These are phyloP conservation scores for Aspergillus aculeatus DNA, from an alignment of 2,329 filamentous ascomycete species.

Conservation along the genomic window DNA sequence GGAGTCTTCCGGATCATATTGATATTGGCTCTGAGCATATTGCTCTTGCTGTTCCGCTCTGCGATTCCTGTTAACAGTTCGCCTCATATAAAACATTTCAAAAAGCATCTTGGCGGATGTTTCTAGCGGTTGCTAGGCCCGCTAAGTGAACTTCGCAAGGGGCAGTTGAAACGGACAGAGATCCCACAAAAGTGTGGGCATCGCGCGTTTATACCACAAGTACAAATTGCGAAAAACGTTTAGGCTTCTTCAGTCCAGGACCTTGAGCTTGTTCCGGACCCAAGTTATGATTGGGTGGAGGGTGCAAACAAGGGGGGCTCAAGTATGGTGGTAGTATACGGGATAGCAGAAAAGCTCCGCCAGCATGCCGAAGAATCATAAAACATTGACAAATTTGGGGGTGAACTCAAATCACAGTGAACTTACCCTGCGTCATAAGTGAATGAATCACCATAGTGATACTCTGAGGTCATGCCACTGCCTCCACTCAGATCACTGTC, in stretches of 20 bases:
- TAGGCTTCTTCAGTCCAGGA: background rate
- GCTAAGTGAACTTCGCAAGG: background rate
- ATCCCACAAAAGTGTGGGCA: background rate
- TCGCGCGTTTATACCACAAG: background rate
- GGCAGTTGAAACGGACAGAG: background rate
- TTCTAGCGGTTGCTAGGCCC: constrained; percentile 1
- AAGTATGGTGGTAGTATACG: background rate
- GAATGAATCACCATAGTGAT: constrained; percentile 26
- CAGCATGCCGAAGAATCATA: constrained; percentile 14
- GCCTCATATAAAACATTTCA: constrained; percentile 7
- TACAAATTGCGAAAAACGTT: background rate
- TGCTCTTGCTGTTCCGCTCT: constrained; percentile 15
- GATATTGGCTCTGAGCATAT: constrained; percentile 12
- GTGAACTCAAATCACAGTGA: constrained; percentile 11
- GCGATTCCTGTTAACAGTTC: constrained; percentile 17
- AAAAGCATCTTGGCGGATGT: background rate
- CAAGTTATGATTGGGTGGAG: background rate
- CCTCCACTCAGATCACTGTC: constrained; percentile 34
- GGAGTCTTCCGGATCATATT: constrained; percentile 21
- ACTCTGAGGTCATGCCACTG: constrained; percentile 26
- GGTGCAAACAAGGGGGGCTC: constrained; percentile 1
- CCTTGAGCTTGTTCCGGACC: background rate
- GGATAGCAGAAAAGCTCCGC: background rate
- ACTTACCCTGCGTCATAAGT: constrained; percentile 16
- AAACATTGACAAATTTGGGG: background rate